These are phyloP conservation scores for Gastrodia elata DNA, from an alignment of 106 monocot genomes.

Conservation along the genomic window DNA sequence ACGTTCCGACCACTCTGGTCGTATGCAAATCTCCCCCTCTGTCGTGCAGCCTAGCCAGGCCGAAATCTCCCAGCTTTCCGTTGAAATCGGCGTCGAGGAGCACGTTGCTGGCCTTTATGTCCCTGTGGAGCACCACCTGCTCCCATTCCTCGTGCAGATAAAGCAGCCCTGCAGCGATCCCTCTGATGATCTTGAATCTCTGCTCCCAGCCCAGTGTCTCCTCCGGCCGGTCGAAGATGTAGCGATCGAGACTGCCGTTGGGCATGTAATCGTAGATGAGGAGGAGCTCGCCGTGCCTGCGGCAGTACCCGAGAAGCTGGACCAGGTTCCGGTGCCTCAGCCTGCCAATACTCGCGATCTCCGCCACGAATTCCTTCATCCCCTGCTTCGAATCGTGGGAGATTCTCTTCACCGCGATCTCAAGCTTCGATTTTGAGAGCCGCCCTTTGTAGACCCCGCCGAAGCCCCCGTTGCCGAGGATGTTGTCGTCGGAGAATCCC, in stretches of 20 bases:
- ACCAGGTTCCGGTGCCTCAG: constrained; percentile 18
- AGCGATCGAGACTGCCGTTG: constrained; percentile 16
- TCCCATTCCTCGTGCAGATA: constrained; percentile 26
- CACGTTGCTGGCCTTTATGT: constrained; percentile 43
- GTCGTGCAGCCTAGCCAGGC: constrained; percentile 18
- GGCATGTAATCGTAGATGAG: constrained; percentile 25
- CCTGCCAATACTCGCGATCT: constrained; percentile 22
- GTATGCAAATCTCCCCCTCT: constrained; percentile 20
- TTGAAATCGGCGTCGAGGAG: constrained; percentile 14
- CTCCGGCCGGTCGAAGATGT: constrained; percentile 8
- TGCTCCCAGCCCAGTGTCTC: constrained; percentile 8
- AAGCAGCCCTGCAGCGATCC: constrained; percentile 17
- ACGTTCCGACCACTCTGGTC: constrained; percentile 16
- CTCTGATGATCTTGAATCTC: constrained; percentile 15
- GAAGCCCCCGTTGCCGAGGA: constrained; percentile 18
- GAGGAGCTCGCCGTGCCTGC: constrained; percentile 16
- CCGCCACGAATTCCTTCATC: constrained; percentile 27
- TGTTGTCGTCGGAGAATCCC: constrained; percentile 14
- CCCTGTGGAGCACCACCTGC: constrained; percentile 29
- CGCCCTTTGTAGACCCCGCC: constrained; percentile 15
- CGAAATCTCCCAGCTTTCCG: constrained; percentile 18
- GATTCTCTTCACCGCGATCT: constrained; percentile 23
- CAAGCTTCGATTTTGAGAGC: constrained; percentile 15
- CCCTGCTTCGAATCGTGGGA: constrained; percentile 21
- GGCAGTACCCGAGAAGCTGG: constrained; percentile 23